Percentiles rank a stretch among this genome's conserved stretches.
Evolutionary conservation across 495 filamentous ascomycete genomes (phyloP).

Genomic region (Trichoderma virens): DNA sequence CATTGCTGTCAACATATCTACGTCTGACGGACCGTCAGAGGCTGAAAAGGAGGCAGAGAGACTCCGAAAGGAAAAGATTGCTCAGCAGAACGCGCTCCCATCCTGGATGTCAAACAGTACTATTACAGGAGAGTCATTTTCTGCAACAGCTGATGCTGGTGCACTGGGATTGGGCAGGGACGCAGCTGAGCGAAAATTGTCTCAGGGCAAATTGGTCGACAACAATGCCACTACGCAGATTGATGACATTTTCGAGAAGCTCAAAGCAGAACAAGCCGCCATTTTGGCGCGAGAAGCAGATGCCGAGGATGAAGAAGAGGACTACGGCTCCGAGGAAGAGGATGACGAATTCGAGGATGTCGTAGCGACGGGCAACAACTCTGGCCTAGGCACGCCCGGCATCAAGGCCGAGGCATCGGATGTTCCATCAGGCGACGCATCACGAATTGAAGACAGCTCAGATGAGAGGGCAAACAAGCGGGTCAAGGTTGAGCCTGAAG

Average conservation of each 20-base stretch:
- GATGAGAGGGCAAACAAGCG: constrained; percentile 43
- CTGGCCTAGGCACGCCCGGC: constrained; percentile 6
- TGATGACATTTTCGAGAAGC: constrained; percentile 44
- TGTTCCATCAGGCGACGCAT: constrained; percentile 21
- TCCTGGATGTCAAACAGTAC: constrained; percentile 86
- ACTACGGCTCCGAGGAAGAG: constrained; percentile 36
- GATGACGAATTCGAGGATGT: constrained; percentile 43
- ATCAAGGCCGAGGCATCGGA: constrained; percentile 17
- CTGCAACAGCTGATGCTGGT: constrained; percentile 20
- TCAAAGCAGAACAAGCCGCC: constrained; percentile 45
- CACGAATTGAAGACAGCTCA: constrained; percentile 19
- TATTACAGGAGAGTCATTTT: constrained; percentile 44
- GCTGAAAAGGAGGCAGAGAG: constrained; percentile 66
- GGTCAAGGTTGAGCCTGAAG: constrained; percentile 43
- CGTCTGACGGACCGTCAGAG: constrained; percentile 63
- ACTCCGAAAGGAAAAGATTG: constrained; percentile 63
- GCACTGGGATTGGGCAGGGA: constrained; percentile 44
- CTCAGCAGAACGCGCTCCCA: constrained; percentile 78
- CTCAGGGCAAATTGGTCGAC: constrained; percentile 29
- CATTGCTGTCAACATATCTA: constrained; percentile 72
- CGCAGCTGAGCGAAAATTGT: constrained; percentile 38
- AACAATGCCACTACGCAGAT: constrained; percentile 33
- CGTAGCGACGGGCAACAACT: constrained; percentile 11
- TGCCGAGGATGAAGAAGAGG: constrained; percentile 42
- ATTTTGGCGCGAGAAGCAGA: constrained; percentile 33